phyloP scores from a whole-genome alignment of 2,329 filamentous ascomycete genomes.

The Hypoxylon sp. region DNA sequence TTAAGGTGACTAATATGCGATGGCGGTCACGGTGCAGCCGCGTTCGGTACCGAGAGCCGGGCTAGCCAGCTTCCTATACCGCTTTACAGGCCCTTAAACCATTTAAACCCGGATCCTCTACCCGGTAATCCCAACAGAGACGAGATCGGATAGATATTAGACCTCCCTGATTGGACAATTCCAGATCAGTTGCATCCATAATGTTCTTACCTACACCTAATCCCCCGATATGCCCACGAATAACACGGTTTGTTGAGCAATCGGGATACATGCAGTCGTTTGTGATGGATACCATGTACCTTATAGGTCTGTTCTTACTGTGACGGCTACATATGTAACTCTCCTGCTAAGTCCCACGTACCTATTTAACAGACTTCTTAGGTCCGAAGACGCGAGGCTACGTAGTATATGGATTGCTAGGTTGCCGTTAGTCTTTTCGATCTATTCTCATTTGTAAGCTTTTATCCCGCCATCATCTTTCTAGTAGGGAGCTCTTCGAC shows the following conservation, averaged over 20 bases:
- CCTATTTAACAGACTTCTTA: background rate
- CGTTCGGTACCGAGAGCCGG: slow-evolving; percentile 31
- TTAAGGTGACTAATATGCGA: background rate
- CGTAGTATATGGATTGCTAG: slow-evolving; percentile 13
- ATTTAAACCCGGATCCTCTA: slow-evolving; percentile 25
- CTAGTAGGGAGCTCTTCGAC: background rate
- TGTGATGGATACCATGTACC: slow-evolving; percentile 11
- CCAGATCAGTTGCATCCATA: slow-evolving; percentile 12
- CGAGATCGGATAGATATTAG: slow-evolving; percentile 21
- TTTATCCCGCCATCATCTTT: background rate
- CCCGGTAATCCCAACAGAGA: slow-evolving; percentile 10
- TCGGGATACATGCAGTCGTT: slow-evolving; percentile 5
- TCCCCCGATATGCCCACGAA: slow-evolving; percentile 14
- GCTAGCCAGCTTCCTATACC: slow-evolving; percentile 7
- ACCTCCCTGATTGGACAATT: slow-evolving; percentile 34
- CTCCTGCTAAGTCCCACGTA: slow-evolving; percentile 18
- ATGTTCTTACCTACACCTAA: slow-evolving; percentile 12
- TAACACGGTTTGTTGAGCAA: slow-evolving; percentile 18
- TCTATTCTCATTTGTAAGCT: background rate
- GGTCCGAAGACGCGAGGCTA: slow-evolving; percentile 26
- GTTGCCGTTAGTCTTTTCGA: background rate
- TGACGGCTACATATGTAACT: slow-evolving; percentile 5
- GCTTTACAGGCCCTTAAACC: background rate
- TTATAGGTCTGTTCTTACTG: slow-evolving; percentile 13
- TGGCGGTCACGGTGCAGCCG: slow-evolving; percentile 16